Evolutionary conservation across 192 early-diverging fungal genomes (phyloP), one percentile per base, ranked within the genome.

Genomic region (Mycoemilia scoparia): DNA sequence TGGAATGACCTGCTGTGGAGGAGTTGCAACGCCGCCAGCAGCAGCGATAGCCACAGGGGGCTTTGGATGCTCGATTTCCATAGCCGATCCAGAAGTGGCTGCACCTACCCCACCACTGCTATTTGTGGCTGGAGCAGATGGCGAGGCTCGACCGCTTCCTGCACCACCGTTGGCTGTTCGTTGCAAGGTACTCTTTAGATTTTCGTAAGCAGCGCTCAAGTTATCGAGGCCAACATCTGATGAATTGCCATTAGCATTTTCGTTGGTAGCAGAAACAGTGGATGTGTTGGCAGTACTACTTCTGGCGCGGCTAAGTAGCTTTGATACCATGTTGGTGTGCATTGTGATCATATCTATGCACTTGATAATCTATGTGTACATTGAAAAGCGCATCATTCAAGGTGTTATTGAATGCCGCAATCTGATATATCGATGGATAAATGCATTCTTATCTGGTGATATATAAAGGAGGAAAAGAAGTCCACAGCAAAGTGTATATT

Each of bases 341-440:
- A 61, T 50, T 28, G 58, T 47, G 16, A 61, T 51, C 53, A 61
- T 56, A 36, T 61, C 58, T 20, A 56, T 41, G 41, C 58, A 54
- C 26, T 43, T 61, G 21, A 55, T 53, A 24, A 61, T 61, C 58
- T 61, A 61, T 7, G 29, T 11, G 14, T 32, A 33, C 33, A 45
- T 21, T 34, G 43, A 34, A 23, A 34, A 27, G 14, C 25, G 41
- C 34, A 37, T 25, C 35, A 16, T 29, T 2, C 27, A 33, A 34
- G 10, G 17, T 18, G 24, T 24, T 39, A 23, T n/a, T n/a, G n/a
- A n/a, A n/a, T n/a, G n/a, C n/a, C n/a, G n/a, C n/a, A n/a, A n/a
- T n/a, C n/a, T n/a, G n/a, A n/a, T n/a, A n/a, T n/a, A n/a, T n/a
- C n/a, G n/a, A n/a, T n/a, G n/a, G n/a, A n/a, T n/a, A n/a, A n/a